Percentiles rank a stretch among this genome's conserved stretches.
Conservation (phyloP, 2,329 filamentous ascomycete species). For the Hortaea werneckii region DNA sequence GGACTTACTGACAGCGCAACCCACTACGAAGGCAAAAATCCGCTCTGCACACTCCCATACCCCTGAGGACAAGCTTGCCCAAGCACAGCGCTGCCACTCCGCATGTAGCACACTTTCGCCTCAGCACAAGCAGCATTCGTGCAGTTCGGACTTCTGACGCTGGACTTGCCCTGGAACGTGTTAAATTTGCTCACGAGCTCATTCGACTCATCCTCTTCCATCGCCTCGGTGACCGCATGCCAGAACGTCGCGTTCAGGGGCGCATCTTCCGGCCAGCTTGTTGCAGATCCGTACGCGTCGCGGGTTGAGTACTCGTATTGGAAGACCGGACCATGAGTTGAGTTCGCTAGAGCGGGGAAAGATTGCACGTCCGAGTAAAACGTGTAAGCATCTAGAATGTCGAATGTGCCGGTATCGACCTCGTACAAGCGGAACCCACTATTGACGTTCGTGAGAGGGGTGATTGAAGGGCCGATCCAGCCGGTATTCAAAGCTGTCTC, state of each 20-base stretch:
- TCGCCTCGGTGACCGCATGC: constrained; percentile 48
- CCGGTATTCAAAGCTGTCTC: constrained; percentile 38
- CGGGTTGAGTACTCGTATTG: constrained; percentile 44
- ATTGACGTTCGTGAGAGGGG: constrained; percentile 46
- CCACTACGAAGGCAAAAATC: constrained; percentile 16
- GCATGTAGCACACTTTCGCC: constrained; percentile 51
- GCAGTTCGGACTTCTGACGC: constrained; percentile 42
- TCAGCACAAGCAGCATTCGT: constrained; percentile 40
- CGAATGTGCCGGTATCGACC: constrained; percentile 44
- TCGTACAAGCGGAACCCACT: constrained; percentile 45
- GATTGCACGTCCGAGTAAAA: constrained; percentile 42
- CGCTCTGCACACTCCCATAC: constrained; percentile 33
- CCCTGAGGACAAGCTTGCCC: constrained; percentile 44
- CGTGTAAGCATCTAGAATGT: constrained; percentile 45
- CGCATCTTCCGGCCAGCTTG: constrained; percentile 36
- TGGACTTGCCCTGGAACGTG: constrained; percentile 43
- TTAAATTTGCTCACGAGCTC: constrained; percentile 31
- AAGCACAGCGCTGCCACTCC: constrained; percentile 44
- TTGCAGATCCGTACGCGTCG: constrained; percentile 36
- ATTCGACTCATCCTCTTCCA: constrained; percentile 38
- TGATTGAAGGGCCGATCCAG: constrained; percentile 44
- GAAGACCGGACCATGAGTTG: constrained; percentile 36
- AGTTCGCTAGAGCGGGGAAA: constrained; percentile 29
- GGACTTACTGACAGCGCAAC: neutral
- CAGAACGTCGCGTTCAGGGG: constrained; percentile 51